Evolutionary conservation across 1,139 yeast genomes (phyloP), one percentile per base, ranked within the genome.

Genomic region (Blastobotrys buckinghamii): DNA sequence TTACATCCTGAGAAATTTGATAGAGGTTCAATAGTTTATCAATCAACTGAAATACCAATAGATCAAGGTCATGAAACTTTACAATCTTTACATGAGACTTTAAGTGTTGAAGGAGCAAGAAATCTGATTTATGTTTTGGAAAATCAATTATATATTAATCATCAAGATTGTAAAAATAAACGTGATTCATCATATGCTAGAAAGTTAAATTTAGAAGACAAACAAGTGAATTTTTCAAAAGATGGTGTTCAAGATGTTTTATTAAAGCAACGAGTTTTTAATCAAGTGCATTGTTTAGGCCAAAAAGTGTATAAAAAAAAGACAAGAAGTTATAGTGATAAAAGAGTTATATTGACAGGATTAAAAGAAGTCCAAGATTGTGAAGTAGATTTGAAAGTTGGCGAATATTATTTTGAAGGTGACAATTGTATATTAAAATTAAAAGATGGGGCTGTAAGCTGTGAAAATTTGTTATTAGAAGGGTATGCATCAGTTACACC

Each of bases 1-100:
- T 66, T 92, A 17, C 96, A 92, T 62, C 96, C 97, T 0, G 76
- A 84, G 0, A 76, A 82, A 60, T 92, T 92, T 59, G 99, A 92
- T 59, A 74, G 71, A 40, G 99, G 99, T 0, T 71, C 74, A 6
- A 76, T 92, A 0, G 62, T 92, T 1, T 64, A 73, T n/a, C 94
- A 84, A 56, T 74, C 85, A 0, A 63, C 63, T 0, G 71, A 51
- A 30, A 55, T 79, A 0, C 58, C 65, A 0, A 70, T 82, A 1
- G 9, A 29, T 13, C 40, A 58, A 2, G 53, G 61, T 19, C 30
- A 46, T 1, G 86, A 81, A 47, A 73, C 78, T 10, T 65, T 76
- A 15, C 50, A 47, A 0, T 55, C 75, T 0, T 63, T 86, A 27
- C 68, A 73, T 8, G 64, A 68, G 1, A 73, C 70, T 49, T 66